phyloP scores from a whole-genome alignment of 257 asterid species.

The Leonotis leonurus region DNA sequence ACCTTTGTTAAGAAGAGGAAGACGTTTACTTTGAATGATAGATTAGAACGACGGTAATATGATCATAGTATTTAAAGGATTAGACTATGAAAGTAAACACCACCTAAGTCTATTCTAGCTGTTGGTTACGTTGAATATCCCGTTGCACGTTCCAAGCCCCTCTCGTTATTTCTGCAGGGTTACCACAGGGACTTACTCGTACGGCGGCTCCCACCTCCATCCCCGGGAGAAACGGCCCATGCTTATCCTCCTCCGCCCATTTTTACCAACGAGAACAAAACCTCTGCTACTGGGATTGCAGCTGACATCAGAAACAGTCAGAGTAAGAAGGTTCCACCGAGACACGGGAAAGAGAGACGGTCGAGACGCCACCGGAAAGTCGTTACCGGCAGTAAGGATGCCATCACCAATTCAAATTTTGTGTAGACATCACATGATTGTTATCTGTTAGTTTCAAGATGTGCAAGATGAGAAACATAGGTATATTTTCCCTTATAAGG shows the following conservation, averaged over 20 bases:
- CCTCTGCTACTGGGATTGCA: neutral
- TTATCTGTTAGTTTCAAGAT: slow-evolving; percentile 22
- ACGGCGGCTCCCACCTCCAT: slow-evolving; percentile 46
- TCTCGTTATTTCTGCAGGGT: slow-evolving; percentile 40
- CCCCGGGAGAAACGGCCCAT: slow-evolving; percentile 10
- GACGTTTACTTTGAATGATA: neutral
- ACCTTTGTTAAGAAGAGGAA: no score
- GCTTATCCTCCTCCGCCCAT: slow-evolving; percentile 46
- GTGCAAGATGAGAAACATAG: slow-evolving; percentile 30
- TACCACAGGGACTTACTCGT: slow-evolving; percentile 77
- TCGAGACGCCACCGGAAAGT: slow-evolving; percentile 63
- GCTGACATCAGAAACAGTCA: slow-evolving; percentile 10
- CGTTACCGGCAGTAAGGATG: slow-evolving; percentile 34
- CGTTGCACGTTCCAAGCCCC: neutral
- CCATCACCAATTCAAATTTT: slow-evolving; percentile 25
- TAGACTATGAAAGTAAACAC: neutral
- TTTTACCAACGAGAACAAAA: slow-evolving; percentile 4
- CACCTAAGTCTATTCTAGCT: no score
- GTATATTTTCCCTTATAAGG: neutral
- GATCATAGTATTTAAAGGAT: neutral
- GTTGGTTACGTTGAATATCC: neutral
- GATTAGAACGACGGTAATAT: neutral
- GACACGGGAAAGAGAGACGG: slow-evolving; percentile 50
- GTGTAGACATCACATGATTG: slow-evolving; percentile 28
- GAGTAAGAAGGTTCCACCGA: slow-evolving; percentile 24